Conservation (phyloP, 2,329 filamentous ascomycete genomes). For the Botrytis fragariae region DNA sequence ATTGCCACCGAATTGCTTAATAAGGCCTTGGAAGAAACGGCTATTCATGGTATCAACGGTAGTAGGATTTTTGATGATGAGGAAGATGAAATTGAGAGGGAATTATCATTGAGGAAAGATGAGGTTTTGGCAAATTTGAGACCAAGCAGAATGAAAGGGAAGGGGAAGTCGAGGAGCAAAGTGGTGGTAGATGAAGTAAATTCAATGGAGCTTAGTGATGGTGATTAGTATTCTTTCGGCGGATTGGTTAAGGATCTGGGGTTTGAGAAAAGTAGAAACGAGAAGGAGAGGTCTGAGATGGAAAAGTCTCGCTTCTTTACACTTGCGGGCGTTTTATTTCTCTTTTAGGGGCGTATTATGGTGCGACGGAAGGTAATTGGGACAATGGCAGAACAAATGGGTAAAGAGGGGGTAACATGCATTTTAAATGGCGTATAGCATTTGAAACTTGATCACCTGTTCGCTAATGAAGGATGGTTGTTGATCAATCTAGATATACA, state of each 20-base stretch:
- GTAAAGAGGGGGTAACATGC: background rate
- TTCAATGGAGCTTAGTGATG: constrained; percentile 58
- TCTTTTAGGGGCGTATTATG: background rate
- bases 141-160: constrained; percentile 44
- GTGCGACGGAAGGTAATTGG: background rate
- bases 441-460: constrained; percentile 8
- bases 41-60: constrained; percentile 37
- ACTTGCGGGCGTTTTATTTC: background rate
- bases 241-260: background rate
- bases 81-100: constrained; percentile 55
- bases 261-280: background rate
- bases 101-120: constrained; percentile 48
- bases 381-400: background rate
- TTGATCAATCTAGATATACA: background rate
- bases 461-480: background rate
- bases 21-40: constrained; percentile 65
- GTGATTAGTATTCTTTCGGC: constrained; percentile 40
- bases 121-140: constrained; percentile 46
- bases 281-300: background rate
- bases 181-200: constrained; percentile 41
- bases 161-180: constrained; percentile 42
- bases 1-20: constrained; percentile 76
- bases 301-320: background rate
- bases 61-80: constrained; percentile 40
- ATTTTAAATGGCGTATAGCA: constrained; percentile 13